phyloP scores from a whole-genome alignment of 805 yeast species.

The Yarrowia yakushimensis region DNA sequence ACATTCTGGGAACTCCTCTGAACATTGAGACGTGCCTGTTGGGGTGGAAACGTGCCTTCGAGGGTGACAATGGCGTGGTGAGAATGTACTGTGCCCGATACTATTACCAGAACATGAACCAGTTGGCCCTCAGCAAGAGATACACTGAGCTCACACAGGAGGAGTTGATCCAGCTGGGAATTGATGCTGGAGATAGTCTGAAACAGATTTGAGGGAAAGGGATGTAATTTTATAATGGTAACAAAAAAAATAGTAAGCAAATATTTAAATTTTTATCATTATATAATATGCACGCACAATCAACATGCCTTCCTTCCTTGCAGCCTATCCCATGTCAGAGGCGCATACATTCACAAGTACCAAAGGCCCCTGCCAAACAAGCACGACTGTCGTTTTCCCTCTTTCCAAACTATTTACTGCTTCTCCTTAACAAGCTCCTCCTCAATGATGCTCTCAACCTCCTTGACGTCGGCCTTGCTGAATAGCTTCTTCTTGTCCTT shows the following conservation, averaged over 20 bases:
- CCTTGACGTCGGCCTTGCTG: conserved; percentile 67
- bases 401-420: not conserved
- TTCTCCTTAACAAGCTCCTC: conserved; percentile 58
- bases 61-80: not conserved
- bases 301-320: too few relatives aligned
- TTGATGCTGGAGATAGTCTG: not conserved
- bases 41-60: conserved; percentile 5
- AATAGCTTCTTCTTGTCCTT: conserved; percentile 71
- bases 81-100: conserved; percentile 8
- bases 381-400: not conserved
- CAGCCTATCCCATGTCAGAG: not conserved
- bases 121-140: not conserved
- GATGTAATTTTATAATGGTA: not conserved
- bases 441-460: conserved; percentile 70
- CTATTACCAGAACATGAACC: not conserved
- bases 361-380: not conserved
- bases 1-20: not conserved
- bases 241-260: not conserved
- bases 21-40: not conserved
- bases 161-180: not conserved
- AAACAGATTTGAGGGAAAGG: not conserved
- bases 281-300: not conserved
- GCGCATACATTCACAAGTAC: not conserved
- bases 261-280: not conserved
- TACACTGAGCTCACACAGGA: not conserved